Conservation (phyloP, 2,329 filamentous ascomycete genomes). For the Claviceps monticola region DNA sequence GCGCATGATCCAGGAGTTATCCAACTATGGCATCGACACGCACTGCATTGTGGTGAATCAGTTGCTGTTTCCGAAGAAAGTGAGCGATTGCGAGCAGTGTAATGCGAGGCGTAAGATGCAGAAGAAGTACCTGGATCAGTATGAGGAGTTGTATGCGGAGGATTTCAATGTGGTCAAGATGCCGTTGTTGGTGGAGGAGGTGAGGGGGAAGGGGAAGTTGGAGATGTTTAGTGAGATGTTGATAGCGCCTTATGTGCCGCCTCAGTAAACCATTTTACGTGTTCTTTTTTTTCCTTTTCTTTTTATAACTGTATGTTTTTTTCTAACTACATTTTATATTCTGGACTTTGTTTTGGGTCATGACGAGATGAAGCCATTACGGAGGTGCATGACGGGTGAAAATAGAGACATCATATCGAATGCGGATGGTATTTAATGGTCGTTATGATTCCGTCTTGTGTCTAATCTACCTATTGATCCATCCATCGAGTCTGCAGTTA, state of each 20-base stretch:
- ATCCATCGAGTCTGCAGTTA: too few species aligned
- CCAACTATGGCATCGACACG: conserved; percentile 86
- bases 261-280: conserved; percentile 20
- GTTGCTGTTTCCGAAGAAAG: conserved; percentile 78
- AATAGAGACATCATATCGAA: too few species aligned
- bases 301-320: neutral
- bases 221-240: conserved; percentile 85
- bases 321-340: too few species aligned
- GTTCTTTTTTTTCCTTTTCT: neutral
- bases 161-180: conserved; percentile 95
- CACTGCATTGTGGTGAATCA: conserved; percentile 98
- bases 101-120: conserved; percentile 94
- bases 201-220: conserved; percentile 84
- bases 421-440: too few species aligned
- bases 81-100: conserved; percentile 85
- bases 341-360: too few species aligned
- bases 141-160: conserved; percentile 95
- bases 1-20: conserved; percentile 97
- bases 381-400: too few species aligned
- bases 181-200: conserved; percentile 90
- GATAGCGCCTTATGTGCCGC: conserved; percentile 60
- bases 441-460: too few species aligned
- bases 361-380: too few species aligned
- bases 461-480: too few species aligned
- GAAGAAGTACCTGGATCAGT: conserved; percentile 97